Conservation (phyloP, 352 stramenopile species). For the Phytophthora boehmeriae region DNA sequence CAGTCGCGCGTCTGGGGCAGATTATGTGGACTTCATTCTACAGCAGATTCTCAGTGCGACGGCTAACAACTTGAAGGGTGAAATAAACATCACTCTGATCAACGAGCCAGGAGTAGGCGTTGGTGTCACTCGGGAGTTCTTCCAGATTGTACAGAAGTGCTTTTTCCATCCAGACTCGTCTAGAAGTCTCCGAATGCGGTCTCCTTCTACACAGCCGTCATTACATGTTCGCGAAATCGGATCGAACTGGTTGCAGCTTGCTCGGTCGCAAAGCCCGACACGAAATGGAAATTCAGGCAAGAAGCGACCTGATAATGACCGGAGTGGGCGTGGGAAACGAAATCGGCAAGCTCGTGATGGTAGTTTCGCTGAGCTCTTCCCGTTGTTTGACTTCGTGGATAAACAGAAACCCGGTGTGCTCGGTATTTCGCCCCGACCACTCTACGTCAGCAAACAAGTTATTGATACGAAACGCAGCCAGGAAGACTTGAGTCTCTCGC, state of each 20-base stretch:
- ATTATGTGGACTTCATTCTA: slow-evolving; percentile 75
- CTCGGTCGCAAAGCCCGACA: slow-evolving; percentile 37
- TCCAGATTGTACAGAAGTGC: slow-evolving; percentile 69
- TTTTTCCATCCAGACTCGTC: slow-evolving; percentile 52
- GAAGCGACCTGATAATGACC: slow-evolving; percentile 7
- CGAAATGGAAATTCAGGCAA: slow-evolving; percentile 13
- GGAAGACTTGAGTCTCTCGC: slow-evolving; percentile 36
- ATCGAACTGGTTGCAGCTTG: slow-evolving; percentile 62
- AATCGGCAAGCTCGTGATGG: slow-evolving; percentile 8
- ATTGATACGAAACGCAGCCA: slow-evolving; percentile 44
- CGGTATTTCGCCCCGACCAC: slow-evolving; percentile 33
- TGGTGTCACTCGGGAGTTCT: slow-evolving; percentile 75
- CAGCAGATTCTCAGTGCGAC: slow-evolving; percentile 67
- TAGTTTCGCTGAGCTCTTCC: slow-evolving; percentile 46
- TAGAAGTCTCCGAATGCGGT: slow-evolving; percentile 7
- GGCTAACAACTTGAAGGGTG: slow-evolving; percentile 51
- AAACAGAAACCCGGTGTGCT: slow-evolving; percentile 39
- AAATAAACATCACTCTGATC: slow-evolving; percentile 69
- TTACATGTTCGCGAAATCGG: slow-evolving; percentile 63
- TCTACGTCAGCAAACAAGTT: slow-evolving; percentile 37
- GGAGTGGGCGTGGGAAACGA: slow-evolving; percentile 9
- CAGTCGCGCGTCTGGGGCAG: slow-evolving; percentile 59
- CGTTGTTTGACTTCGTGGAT: slow-evolving; percentile 58
- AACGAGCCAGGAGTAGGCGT: slow-evolving; percentile 71
- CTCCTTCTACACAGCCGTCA: slow-evolving; percentile 9